phyloP scores from a whole-genome alignment of 2,329 filamentous ascomycete genomes.

The Chaetomiaceae sp. region DNA sequence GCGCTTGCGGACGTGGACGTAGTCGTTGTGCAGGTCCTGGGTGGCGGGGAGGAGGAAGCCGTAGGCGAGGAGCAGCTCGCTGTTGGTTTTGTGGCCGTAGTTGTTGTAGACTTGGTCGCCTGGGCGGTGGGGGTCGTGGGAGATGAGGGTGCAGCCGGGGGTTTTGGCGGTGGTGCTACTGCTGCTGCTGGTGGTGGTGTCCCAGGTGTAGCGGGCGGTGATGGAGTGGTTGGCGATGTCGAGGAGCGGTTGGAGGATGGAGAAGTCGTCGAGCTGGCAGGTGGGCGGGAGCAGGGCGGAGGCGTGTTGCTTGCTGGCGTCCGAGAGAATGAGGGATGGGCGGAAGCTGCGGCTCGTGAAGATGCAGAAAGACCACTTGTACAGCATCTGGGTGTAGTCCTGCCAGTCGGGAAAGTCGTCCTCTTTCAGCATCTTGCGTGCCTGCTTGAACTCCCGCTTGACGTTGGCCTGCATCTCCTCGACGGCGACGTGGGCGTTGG shows the following conservation, averaged over 20 bases:
- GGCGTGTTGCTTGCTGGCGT: conserved; percentile 27
- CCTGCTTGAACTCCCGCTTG: conserved; percentile 42
- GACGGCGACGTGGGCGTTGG: conserved; percentile 47
- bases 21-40: conserved; percentile 52
- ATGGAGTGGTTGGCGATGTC: conserved; percentile 70
- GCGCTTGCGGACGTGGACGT: conserved; percentile 51
- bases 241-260: conserved; percentile 64
- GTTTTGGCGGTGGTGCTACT: too few relatives aligned
- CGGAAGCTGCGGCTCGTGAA: conserved; percentile 63
- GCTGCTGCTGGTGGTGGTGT: too few relatives aligned
- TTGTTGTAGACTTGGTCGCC: conserved; percentile 63
- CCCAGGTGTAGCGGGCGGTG: conserved; percentile 55
- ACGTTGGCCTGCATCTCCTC: conserved; percentile 44
- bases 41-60: conserved; percentile 53
- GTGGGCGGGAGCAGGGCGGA: conserved; percentile 31
- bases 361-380: conserved; percentile 60
- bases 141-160: conserved; percentile 42
- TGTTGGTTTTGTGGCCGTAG: conserved; percentile 70
- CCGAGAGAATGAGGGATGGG: conserved; percentile 51
- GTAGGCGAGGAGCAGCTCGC: conserved; percentile 61
- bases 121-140: conserved; percentile 39
- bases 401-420: conserved; percentile 27
- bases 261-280: conserved; percentile 54
- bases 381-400: conserved; percentile 46
- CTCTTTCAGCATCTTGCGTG: conserved; percentile 35